phyloP scores from a whole-genome alignment of 1,284 basidiomycete species.

The Moesziomyces globuligerus region DNA sequence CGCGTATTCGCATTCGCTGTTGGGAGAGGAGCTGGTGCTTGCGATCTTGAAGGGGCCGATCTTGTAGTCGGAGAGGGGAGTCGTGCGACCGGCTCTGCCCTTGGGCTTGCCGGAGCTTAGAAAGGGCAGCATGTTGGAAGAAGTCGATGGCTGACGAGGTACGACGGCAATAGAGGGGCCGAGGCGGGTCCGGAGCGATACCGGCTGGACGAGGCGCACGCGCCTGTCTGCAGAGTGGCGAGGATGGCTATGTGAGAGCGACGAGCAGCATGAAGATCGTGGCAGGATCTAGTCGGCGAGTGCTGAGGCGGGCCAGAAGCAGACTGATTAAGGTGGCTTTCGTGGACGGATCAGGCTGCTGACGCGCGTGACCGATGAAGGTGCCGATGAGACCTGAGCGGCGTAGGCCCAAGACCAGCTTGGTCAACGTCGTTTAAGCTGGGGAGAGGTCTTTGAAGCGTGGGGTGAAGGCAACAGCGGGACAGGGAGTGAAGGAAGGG shows the following conservation, averaged over 20 bases:
- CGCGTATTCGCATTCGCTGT: slow-evolving; percentile 32
- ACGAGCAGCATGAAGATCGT: background rate
- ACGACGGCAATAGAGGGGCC: background rate
- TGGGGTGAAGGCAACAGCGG: too few relatives aligned
- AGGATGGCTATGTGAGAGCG: background rate
- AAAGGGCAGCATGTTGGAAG: slow-evolving; percentile 27
- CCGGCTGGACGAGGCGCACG: background rate
- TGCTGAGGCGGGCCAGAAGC: too few relatives aligned
- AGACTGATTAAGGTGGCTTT: too few relatives aligned
- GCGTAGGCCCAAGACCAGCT: too few relatives aligned
- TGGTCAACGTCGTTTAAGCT: too few relatives aligned
- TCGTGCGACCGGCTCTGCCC: slow-evolving; percentile 14
- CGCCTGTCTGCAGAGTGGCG: background rate
- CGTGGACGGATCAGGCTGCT: too few relatives aligned
- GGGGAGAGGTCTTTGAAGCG: too few relatives aligned
- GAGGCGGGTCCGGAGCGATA: background rate
- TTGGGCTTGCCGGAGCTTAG: slow-evolving; percentile 17
- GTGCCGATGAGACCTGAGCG: too few relatives aligned
- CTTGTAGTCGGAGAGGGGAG: slow-evolving; percentile 32
- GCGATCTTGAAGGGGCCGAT: slow-evolving; percentile 30
- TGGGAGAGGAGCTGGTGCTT: slow-evolving; percentile 32
- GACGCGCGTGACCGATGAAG: too few relatives aligned
- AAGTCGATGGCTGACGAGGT: background rate
- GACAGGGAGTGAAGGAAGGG: too few relatives aligned
- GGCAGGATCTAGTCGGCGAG: too few relatives aligned